These are phyloP conservation scores for Globisporangium spinosum DNA, from an alignment of 352 stramenopile genomes.

Conservation along the genomic window DNA sequence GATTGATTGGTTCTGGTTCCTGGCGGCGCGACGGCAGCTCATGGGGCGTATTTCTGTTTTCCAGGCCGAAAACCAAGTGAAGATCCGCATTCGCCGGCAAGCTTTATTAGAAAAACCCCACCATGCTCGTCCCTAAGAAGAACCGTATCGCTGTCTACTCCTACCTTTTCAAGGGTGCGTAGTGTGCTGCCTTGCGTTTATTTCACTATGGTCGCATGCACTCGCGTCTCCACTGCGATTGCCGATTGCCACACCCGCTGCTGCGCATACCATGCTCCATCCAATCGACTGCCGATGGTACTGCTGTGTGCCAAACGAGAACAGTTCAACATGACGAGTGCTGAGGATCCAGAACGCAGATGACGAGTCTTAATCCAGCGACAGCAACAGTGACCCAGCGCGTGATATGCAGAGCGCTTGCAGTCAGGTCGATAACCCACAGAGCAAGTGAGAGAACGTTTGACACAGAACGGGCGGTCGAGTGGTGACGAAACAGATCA, in stretches of 20 bases:
- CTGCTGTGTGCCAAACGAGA: background rate
- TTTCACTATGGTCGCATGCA: background rate
- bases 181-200: background rate
- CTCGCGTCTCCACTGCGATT: background rate
- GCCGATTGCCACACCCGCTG: background rate
- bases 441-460: background rate
- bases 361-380: background rate
- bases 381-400: background rate
- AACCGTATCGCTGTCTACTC: constrained; percentile 99
- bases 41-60: constrained; percentile 50
- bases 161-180: constrained; percentile 95
- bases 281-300: background rate
- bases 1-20: constrained; percentile 10
- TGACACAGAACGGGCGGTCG: background rate
- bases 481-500: background rate
- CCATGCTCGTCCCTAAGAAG: constrained; percentile 95
- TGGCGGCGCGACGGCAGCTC: background rate
- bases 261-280: background rate
- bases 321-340: background rate
- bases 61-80: constrained; percentile 42
- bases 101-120: constrained; percentile 65
- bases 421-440: background rate
- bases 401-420: background rate
- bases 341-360: background rate
- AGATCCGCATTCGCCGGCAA: constrained; percentile 90